A percentile compares a stretch with the other conserved stretches of the same genome.
Evolutionary conservation across 306 rosid species (phyloP).

Genomic region (Fagus crenata): DNA sequence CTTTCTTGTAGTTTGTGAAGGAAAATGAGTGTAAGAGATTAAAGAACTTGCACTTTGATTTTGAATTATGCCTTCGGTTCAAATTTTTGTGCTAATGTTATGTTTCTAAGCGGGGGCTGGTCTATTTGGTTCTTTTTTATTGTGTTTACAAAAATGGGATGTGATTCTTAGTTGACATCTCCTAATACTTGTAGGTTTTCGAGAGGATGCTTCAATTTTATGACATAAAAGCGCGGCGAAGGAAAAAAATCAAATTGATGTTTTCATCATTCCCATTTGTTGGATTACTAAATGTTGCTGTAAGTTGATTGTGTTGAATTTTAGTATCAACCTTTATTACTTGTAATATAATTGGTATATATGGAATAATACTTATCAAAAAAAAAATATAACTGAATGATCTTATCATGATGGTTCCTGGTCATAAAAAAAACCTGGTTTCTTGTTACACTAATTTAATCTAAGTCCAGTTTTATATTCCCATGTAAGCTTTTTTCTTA

Average conservation of each 20-base stretch:
- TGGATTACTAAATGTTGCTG: conserved; percentile 80
- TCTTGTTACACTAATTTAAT: neutral
- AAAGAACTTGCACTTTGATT: neutral
- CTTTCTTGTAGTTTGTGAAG: neutral
- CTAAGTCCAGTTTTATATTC: neutral
- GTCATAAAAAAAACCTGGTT: neutral
- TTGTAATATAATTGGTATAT: neutral
- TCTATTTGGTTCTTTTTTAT: conserved; percentile 8
- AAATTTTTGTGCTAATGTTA: neutral
- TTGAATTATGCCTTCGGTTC: neutral
- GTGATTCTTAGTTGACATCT: conserved; percentile 20
- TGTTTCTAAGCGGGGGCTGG: neutral
- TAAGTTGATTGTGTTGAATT: conserved; percentile 47
- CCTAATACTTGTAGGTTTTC: conserved; percentile 60
- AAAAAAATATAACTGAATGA: neutral
- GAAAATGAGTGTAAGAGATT: neutral
- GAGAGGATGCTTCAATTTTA: conserved; percentile 65
- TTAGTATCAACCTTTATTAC: neutral
- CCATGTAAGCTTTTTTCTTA: neutral
- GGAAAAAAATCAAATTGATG: conserved; percentile 32
- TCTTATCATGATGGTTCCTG: no score
- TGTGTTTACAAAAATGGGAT: conserved; percentile 17
- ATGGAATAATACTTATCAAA: no score
- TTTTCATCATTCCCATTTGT: conserved; percentile 61
- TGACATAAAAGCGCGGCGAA: conserved; percentile 23